Evolutionary conservation across 768 basidiomycete species (phyloP), one percentile per base, ranked within the genome.

Genomic region (Lactarius sanguifluus): DNA sequence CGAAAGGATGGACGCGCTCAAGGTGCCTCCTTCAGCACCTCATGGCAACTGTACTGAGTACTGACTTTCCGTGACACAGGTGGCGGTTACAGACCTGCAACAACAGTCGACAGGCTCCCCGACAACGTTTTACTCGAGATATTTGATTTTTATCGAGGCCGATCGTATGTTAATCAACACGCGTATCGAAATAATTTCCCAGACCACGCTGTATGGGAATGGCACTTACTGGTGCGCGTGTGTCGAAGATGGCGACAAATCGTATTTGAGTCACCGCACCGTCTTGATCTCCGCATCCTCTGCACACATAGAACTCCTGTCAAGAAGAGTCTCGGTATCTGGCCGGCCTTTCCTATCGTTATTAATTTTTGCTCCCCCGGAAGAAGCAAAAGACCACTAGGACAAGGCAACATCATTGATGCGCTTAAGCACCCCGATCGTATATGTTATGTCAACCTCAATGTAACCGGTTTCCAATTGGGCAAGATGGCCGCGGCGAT

Each of bases 81-180:
- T 20, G n/a, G 10, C 1, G 4, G 10, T 47, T 23, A 23, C n/a
- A 47, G 8, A 50, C 50, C 15, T 4, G 13, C 23, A 1, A 15
- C 12, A 5, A 50, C 50, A 50, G 25, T 25, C 23, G 5, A 1
- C 23, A 6, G 2, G n/a, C 50, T 50, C 23, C 23, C 50, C 15
- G 23, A 50, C 50, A 5, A 50, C 15, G 50, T 50, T 6, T 15
- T 50, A 3, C 50, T 50, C 6, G 23, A 50, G 13, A 25, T 50
- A 50, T 50, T 50, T 15, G 23, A 25, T 9, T 23, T 15, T 4
- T 50, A 12, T 23, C 23, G 12, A 15, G 1, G 13, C 32, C 0
- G 0, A 3, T 38, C 3, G 3, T 2, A 2, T 13, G 1, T 13
- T 4, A 0, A 38, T 38, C 36, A 38, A 13, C 0, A 36, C 1